phyloP scores from a whole-genome alignment of 257 asterid genomes.

The Apocynum venetum region DNA sequence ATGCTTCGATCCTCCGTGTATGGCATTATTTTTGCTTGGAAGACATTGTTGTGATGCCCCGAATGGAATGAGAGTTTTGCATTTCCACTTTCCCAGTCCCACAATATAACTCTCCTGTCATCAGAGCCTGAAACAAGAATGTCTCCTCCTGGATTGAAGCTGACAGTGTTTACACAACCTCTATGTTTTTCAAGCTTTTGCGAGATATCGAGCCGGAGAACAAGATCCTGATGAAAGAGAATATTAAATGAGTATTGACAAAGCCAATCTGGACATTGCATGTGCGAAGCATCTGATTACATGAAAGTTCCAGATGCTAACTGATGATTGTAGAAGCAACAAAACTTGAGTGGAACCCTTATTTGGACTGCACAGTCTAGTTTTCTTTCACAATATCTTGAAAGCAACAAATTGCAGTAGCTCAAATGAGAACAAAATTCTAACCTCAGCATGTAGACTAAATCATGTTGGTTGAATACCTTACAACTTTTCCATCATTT shows the following conservation, averaged over 20 bases:
- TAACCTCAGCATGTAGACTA: neutral
- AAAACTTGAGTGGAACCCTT: neutral
- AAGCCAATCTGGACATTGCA: neutral
- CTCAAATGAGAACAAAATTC: neutral
- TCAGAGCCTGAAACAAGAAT: conserved; percentile 85
- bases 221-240: conserved; percentile 56
- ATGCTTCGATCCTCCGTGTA: conserved; percentile 72
- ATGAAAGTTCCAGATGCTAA: neutral
- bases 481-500: neutral
- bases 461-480: neutral
- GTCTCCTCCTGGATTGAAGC: conserved; percentile 75
- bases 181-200: conserved; percentile 68
- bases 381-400: neutral
- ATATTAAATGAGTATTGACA: neutral
- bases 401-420: neutral
- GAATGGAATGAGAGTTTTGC: conserved; percentile 63
- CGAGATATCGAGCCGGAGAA: conserved; percentile 68
- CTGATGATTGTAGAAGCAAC: neutral
- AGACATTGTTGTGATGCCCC: conserved; percentile 74
- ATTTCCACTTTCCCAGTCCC: conserved; percentile 92
- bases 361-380: neutral
- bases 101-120: conserved; percentile 71
- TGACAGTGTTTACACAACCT: conserved; percentile 83
- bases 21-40: conserved; percentile 92
- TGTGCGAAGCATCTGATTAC: neutral